These are phyloP conservation scores for Hydrangea macrophylla DNA, from an alignment of 148 eudicot species.

Conservation along the genomic window DNA sequence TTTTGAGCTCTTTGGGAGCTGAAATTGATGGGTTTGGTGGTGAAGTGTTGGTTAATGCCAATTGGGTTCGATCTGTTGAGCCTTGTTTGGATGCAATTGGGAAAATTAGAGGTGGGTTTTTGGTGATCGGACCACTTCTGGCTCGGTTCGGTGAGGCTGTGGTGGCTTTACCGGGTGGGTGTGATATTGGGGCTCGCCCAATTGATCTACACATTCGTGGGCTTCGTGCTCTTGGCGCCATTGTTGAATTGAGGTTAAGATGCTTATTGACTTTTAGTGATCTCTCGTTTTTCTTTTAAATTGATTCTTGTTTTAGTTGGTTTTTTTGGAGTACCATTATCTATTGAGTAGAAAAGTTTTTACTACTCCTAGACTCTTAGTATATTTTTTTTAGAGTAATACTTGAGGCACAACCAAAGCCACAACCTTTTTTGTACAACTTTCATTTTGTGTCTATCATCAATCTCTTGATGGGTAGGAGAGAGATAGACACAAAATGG, in stretches of 20 bases:
- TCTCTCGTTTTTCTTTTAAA: background rate
- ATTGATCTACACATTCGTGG: conserved; percentile 18
- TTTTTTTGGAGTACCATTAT: background rate
- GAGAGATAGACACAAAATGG: no score
- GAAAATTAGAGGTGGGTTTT: conserved; percentile 25
- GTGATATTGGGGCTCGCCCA: conserved; percentile 25
- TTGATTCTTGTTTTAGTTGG: background rate
- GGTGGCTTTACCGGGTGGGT: conserved; percentile 22
- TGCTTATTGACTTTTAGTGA: background rate
- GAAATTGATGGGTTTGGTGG: background rate
- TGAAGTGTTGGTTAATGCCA: background rate
- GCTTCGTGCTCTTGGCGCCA: conserved; percentile 25
- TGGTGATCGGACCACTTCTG: conserved; percentile 20
- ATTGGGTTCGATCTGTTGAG: conserved; percentile 2
- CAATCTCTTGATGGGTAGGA: no score
- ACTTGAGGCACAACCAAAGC: no score
- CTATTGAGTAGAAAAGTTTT: no score
- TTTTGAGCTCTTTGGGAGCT: conserved; percentile 18
- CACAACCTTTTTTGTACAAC: no score
- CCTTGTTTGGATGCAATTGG: conserved; percentile 4
- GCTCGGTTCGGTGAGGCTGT: conserved; percentile 23
- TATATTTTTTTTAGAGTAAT: background rate
- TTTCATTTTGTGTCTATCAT: no score
- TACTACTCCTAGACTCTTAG: no score
- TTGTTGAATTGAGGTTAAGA: conserved; percentile 18